Evolutionary conservation across 345 rosid genomes (phyloP).

Genomic region (Euphorbia lathyris): DNA sequence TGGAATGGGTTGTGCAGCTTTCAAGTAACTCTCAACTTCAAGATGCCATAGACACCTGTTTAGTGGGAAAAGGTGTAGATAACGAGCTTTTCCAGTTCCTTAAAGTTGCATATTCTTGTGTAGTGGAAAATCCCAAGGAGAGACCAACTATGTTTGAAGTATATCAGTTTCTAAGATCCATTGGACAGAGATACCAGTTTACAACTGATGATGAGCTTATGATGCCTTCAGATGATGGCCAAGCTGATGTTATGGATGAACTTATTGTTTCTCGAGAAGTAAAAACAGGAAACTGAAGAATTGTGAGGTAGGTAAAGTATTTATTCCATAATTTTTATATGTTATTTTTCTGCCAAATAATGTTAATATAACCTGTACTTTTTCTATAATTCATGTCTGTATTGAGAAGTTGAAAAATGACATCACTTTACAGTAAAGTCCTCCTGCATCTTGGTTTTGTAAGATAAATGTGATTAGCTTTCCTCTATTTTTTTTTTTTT

Average conservation of each 20-base stretch:
- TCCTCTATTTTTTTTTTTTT: conserved; percentile 1
- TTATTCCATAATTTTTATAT: conserved; percentile 18
- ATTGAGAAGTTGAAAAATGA: conserved; percentile 14
- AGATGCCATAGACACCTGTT: conserved; percentile 54
- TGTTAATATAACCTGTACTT: conserved; percentile 22
- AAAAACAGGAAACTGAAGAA: conserved; percentile 18
- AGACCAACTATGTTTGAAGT: conserved; percentile 91
- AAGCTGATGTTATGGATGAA: conserved; percentile 56
- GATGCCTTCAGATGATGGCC: conserved; percentile 59
- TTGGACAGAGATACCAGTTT: conserved; percentile 78
- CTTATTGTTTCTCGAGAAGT: conserved; percentile 70
- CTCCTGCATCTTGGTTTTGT: conserved; percentile 12
- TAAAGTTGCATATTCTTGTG: conserved; percentile 81
- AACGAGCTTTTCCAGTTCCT: conserved; percentile 71
- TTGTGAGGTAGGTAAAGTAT: conserved; percentile 14
- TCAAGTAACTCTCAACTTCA: conserved; percentile 49
- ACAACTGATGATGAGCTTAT: conserved; percentile 63
- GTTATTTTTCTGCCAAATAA: conserved; percentile 22
- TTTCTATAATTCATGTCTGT: conserved; percentile 16
- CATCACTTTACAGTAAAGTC: conserved; percentile 20
- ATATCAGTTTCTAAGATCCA: conserved; percentile 76
- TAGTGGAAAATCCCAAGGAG: conserved; percentile 55
- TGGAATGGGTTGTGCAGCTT: conserved; percentile 69
- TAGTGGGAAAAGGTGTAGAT: conserved; percentile 63
- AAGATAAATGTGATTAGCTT: conserved; percentile 2